Percentiles rank a stretch among this genome's conserved stretches.
These are phyloP conservation scores for Trichoderma harzianum DNA, from an alignment of 2,329 filamentous ascomycete genomes.

Conservation along the genomic window DNA sequence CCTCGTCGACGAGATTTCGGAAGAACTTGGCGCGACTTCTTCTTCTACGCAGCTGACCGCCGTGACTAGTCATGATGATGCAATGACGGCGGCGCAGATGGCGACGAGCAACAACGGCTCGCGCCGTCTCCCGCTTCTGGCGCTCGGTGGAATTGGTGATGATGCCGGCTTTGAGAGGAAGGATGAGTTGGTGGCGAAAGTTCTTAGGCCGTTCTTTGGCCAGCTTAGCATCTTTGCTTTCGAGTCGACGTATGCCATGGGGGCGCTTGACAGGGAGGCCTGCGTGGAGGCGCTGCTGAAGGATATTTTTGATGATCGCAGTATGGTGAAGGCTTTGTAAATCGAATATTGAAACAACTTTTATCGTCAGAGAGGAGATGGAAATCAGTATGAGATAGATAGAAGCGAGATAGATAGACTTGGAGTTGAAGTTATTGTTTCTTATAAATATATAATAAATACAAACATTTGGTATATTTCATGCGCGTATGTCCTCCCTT, in stretches of 20 bases:
- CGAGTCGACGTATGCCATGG: slow-evolving; percentile 88
- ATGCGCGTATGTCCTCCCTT: not conserved
- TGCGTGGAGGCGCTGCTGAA: slow-evolving; percentile 63
- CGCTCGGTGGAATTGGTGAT: slow-evolving; percentile 51
- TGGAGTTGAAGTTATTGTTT: not conserved
- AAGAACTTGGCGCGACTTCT: slow-evolving; percentile 59
- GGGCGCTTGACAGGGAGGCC: slow-evolving; percentile 59
- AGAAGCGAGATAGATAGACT: not conserved
- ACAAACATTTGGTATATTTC: not conserved
- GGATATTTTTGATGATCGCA: slow-evolving; percentile 79
- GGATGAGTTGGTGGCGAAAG: slow-evolving; percentile 69
- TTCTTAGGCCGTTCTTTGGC: slow-evolving; percentile 84
- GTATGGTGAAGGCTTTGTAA: slow-evolving; percentile 58
- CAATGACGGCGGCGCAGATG: slow-evolving; percentile 32
- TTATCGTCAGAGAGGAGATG: not conserved
- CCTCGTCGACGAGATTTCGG: slow-evolving; percentile 79
- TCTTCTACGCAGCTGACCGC: slow-evolving; percentile 26
- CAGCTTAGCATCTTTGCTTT: slow-evolving; percentile 91
- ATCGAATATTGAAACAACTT: slow-evolving; percentile 19
- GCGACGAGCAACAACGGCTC: slow-evolving; percentile 35
- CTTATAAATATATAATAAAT: not conserved
- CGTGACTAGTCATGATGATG: slow-evolving; percentile 35
- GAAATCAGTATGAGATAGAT: not conserved
- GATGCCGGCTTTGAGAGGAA: slow-evolving; percentile 56
- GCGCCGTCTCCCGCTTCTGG: slow-evolving; percentile 48